These are phyloP conservation scores for Pontederia crassipes DNA, from an alignment of 176 grass and related monocot genomes.

Conservation along the genomic window DNA sequence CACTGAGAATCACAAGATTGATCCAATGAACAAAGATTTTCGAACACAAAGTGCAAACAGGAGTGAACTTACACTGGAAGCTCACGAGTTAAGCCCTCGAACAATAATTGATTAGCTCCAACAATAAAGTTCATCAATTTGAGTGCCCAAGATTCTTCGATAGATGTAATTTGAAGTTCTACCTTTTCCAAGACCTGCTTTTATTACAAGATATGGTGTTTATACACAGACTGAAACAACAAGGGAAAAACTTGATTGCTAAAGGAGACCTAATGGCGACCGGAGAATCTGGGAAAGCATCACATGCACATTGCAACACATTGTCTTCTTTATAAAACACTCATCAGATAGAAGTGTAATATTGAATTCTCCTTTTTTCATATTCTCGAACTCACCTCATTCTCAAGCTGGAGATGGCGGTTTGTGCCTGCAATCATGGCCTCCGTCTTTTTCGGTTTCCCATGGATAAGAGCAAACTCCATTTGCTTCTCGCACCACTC, in stretches of 20 bases:
- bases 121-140: conserved; percentile 77
- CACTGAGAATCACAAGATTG: no score
- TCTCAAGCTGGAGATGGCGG: conserved; percentile 81
- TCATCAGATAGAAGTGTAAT: no score
- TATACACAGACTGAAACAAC: no score
- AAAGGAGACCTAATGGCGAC: no score
- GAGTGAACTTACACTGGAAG: conserved; percentile 35
- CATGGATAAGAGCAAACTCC: conserved; percentile 57
- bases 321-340: no score
- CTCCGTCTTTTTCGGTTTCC: conserved; percentile 51
- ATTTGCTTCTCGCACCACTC: conserved; percentile 96
- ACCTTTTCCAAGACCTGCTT: conserved; percentile 60
- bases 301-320: no score
- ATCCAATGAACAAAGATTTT: background rate
- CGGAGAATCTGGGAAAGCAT: no score
- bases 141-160: conserved; percentile 59
- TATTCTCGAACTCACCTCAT: conserved; percentile 32
- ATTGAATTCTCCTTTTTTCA: no score
- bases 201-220: background rate
- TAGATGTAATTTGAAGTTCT: conserved; percentile 34
- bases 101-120: conserved; percentile 68
- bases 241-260: no score
- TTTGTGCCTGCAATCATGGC: conserved; percentile 74
- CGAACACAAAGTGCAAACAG: background rate
- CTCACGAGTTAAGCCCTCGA: conserved; percentile 68